Base-by-base conservation (phyloP, 306 rosid genomes). In the Castanea mollissima region DNA sequence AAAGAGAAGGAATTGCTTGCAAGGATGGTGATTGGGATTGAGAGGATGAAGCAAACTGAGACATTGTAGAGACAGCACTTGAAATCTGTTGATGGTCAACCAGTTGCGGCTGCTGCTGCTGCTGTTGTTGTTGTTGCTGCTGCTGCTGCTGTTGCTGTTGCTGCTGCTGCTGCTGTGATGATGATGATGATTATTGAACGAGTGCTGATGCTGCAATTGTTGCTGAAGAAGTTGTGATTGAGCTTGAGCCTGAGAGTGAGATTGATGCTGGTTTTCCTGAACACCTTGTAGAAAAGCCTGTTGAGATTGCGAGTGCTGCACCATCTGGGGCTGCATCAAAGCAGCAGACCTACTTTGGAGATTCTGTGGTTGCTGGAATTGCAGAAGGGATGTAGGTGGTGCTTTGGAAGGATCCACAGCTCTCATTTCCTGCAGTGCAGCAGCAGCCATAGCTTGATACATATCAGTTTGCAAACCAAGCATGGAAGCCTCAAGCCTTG, bases 401-500 rank as follows among this genome's bases (percentile, higher is more conserved):
- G 88, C 80, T 80, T 91, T 90, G 31, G 98, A 88, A 77, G 93
- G 97, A 82, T 93, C 97, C 6, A 86, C 62, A 3, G 80, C 80
- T 86, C 99, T 87, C 89, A 90, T 92, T 75, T 95, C 99, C 85
- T 93, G 99, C 73, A 91, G 92, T 19, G 97, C 97, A 59, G 98
- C 92, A 69, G 99, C 91, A 60, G 98, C 96, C 85, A 90, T 92
- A 59, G 96, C 94, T 81, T 95, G 99, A 83, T 91, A 91, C 90
- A 93, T 78, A 65, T 95, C 99, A 16, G 97, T 69, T 73, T 87
- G 98, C 92, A 93, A 49, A 73, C 92, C 93, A 67, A 90, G 83
- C 92, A 95, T 77, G 71, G 97, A 84, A 34, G 92, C 87, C 74
- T 95, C 98, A 51, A 91, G 81, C 85, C 98, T 88, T 27, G 91